Conservation (phyloP, 352 stramenopile genomes). For the Nothophytophthora sp. region DNA sequence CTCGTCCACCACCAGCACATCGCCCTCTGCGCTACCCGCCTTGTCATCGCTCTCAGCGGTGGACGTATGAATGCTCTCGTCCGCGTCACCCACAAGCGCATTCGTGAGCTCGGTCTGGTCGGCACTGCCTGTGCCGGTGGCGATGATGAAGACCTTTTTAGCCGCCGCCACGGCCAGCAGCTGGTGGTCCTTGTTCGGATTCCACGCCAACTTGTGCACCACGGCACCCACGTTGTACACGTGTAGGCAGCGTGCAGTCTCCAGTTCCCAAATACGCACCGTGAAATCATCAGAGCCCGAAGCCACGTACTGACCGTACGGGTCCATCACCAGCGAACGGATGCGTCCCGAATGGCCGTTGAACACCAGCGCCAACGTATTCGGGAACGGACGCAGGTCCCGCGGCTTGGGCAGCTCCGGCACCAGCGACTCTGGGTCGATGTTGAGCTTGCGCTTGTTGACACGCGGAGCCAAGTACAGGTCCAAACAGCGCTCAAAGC, state of each 20-base stretch:
- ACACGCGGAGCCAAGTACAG: conserved; percentile 98
- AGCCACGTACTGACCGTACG: conserved; percentile 97
- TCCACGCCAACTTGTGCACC: conserved; percentile 96
- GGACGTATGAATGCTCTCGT: conserved; percentile 62
- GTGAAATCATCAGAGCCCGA: conserved; percentile 96
- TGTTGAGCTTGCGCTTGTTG: conserved; percentile 97
- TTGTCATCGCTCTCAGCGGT: conserved; percentile 39
- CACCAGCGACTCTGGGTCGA: conserved; percentile 96
- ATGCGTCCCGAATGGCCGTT: conserved; percentile 91
- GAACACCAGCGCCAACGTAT: conserved; percentile 89
- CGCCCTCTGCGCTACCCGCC: conserved; percentile 24
- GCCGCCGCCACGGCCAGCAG: conserved; percentile 93
- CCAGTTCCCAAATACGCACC: conserved; percentile 97
- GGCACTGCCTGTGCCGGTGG: conserved; percentile 92
- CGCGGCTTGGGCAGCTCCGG: conserved; percentile 96
- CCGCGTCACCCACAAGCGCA: conserved; percentile 89
- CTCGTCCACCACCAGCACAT: conserved; percentile 70
- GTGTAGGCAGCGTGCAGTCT: conserved; percentile 92
- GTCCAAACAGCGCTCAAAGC: conserved; percentile 99
- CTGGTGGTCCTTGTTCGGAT: conserved; percentile 96
- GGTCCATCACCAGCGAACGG: conserved; percentile 93
- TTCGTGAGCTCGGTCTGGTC: conserved; percentile 96
- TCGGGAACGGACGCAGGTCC: conserved; percentile 99
- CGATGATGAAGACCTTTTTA: conserved; percentile 92
- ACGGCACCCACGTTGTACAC: conserved; percentile 92